These are phyloP conservation scores for Elaeagnus macrophylla DNA, from an alignment of 306 rosid species.

Conservation along the genomic window DNA sequence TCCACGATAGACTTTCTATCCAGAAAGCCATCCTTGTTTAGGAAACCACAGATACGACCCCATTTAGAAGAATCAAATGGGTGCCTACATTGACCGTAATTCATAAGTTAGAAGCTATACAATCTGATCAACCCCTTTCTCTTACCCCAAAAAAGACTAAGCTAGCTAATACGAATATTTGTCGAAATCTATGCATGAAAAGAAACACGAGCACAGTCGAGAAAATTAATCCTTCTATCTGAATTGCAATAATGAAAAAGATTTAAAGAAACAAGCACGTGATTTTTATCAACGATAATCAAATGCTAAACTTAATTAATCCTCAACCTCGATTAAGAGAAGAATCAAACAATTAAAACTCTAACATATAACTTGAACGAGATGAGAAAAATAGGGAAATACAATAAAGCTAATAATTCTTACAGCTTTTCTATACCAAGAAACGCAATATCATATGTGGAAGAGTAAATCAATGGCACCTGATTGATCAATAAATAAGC, in stretches of 20 bases:
- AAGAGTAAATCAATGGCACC: slow-evolving; percentile 85
- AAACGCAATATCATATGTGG: slow-evolving; percentile 60
- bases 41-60: slow-evolving; percentile 69
- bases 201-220: too few species aligned
- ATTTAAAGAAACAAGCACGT: too few species aligned
- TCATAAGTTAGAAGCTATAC: not conserved
- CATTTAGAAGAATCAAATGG: slow-evolving; percentile 91
- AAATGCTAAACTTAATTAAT: too few species aligned
- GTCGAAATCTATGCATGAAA: too few species aligned
- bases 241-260: not conserved
- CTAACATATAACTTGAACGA: not conserved
- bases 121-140: not conserved
- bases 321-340: too few species aligned
- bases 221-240: too few species aligned
- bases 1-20: slow-evolving; percentile 40
- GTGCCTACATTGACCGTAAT: slow-evolving; percentile 46
- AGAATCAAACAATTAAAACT: not conserved
- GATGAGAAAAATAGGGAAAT: not conserved
- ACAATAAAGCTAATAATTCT: slow-evolving; percentile 13
- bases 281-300: too few species aligned
- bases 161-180: not conserved
- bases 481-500: slow-evolving; percentile 25
- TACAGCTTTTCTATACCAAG: slow-evolving; percentile 86
- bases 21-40: slow-evolving; percentile 42
- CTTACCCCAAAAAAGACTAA: not conserved